Base-by-base conservation (phyloP, 1,139 yeast species). In the Debaryomycetaceae sp. region DNA sequence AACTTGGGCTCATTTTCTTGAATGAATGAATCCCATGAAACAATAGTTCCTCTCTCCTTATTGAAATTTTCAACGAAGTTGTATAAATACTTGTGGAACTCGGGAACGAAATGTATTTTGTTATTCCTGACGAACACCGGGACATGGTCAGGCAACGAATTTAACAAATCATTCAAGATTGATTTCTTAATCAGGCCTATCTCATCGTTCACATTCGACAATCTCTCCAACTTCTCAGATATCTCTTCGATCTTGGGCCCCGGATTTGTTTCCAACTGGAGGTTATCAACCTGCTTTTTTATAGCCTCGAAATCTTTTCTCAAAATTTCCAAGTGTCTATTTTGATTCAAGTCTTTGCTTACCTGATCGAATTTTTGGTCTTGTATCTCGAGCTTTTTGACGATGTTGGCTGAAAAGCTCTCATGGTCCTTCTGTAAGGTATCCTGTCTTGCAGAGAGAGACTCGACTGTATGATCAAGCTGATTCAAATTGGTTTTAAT, bases 91-190 rank as follows among this genome's bases (percentile, higher is more conserved):
- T 64, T 63, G 40, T 68, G 73, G 50, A 73, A 71, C 45, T 70
- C 75, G 0, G 78, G 77, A 5, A 63, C 46, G 41, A 68, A 66
- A 47, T 68, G 75, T n/a, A 73, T 58, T 45, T 66, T 67, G 13
- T 60, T 58, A 47, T 72, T 55, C 42, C 62, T 63, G 22, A 67
- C 52, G 48, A 62, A 67, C 1, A 70, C 64, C 0, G 76, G 76
- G 9, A 70, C 56, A 36, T 59, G 59, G 3, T 56, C 52, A 0
- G 75, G 75, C 17, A 71, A 53, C 1, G 50, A 41, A 2, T 51
- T 51, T 0, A 63, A 37, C 5, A 70, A 52, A 1, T 63, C 57
- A 5, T 51, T 37, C 17, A 67, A 38, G 6, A 69, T 49, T 1
- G 55, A 56, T 1, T 45, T 31, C 42, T 66, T 66, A 6, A 60